phyloP scores from a whole-genome alignment of 2,329 filamentous ascomycete species.

The Fusarium siculi region DNA sequence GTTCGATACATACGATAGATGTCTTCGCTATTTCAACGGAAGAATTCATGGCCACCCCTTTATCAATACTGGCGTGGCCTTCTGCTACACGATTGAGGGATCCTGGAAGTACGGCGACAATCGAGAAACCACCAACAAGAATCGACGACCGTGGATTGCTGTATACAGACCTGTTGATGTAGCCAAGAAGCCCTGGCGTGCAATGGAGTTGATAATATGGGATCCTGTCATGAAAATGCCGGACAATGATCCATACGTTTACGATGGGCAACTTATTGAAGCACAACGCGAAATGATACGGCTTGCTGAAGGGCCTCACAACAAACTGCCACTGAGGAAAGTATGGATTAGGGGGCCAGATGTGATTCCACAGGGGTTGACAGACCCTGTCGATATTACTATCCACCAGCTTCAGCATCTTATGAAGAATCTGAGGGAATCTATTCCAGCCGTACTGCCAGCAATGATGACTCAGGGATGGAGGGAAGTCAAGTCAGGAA shows the following conservation, averaged over 20 bases:
- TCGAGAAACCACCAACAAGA: slow-evolving; percentile 28
- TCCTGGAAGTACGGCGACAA: slow-evolving; percentile 47
- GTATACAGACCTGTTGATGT: slow-evolving; percentile 58
- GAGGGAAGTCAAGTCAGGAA: slow-evolving; percentile 45
- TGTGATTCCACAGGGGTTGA: slow-evolving; percentile 27
- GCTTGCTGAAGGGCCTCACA: slow-evolving; percentile 44
- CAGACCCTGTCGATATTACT: slow-evolving; percentile 56
- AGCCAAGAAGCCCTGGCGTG: slow-evolving; percentile 45
- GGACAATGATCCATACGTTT: slow-evolving; percentile 21
- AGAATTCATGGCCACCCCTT: slow-evolving; percentile 16
- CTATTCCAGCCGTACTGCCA: slow-evolving; percentile 50
- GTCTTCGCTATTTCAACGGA: slow-evolving; percentile 28
- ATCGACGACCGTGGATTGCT: slow-evolving; percentile 62
- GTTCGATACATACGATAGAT: slow-evolving; percentile 40
- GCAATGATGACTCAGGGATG: slow-evolving; percentile 52
- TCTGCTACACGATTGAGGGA: slow-evolving; percentile 62
- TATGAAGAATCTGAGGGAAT: slow-evolving; percentile 45
- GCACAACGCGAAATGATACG: slow-evolving; percentile 60
- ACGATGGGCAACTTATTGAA: slow-evolving; percentile 52
- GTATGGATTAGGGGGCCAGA: slow-evolving; percentile 60
- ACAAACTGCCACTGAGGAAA: slow-evolving; percentile 47
- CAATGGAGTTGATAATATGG: slow-evolving; percentile 66
- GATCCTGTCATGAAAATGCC: slow-evolving; percentile 52
- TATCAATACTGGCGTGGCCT: slow-evolving; percentile 47
- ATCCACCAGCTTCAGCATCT: slow-evolving; percentile 51